A percentile compares a stretch with the other conserved stretches of the same genome.
phyloP scores from a whole-genome alignment of 2,329 filamentous ascomycete genomes.

The Aspergillus tamarii region DNA sequence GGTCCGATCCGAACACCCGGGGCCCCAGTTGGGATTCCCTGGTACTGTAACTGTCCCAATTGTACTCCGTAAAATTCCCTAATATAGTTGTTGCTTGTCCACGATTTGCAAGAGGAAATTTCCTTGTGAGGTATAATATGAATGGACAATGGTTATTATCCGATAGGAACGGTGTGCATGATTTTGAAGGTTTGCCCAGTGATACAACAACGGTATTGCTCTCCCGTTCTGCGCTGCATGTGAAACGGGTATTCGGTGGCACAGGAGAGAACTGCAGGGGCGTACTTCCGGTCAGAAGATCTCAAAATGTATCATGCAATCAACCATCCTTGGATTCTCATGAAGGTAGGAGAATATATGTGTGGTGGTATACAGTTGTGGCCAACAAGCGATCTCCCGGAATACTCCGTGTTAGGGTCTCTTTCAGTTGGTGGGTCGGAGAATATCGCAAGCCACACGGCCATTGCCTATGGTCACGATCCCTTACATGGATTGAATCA shows the following conservation, averaged over 20 bases:
- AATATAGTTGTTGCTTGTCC: background rate
- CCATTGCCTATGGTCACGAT: background rate
- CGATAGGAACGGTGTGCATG: background rate
- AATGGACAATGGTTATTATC: background rate
- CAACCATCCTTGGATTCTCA: background rate
- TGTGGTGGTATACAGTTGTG: background rate
- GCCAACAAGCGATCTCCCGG: background rate
- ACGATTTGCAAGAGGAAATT: background rate
- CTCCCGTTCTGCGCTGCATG: background rate
- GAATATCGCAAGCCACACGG: constrained; percentile 12
- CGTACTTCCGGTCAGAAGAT: constrained; percentile 1
- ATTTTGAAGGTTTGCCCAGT: background rate
- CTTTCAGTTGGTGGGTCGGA: constrained; percentile 7
- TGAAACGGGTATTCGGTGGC: background rate
- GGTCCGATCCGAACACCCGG: constrained; percentile 23
- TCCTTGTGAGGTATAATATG: background rate
- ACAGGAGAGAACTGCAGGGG: background rate
- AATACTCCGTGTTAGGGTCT: constrained; percentile 6
- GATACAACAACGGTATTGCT: background rate
- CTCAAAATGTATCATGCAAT: background rate
- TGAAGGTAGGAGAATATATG: background rate
- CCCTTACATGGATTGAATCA: background rate
- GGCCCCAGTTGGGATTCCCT: constrained; percentile 19
- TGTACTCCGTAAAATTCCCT: background rate
- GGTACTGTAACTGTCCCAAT: constrained; percentile 7